Conservation (phyloP, 352 stramenopile genomes). For the Phytophthora cactorum region DNA sequence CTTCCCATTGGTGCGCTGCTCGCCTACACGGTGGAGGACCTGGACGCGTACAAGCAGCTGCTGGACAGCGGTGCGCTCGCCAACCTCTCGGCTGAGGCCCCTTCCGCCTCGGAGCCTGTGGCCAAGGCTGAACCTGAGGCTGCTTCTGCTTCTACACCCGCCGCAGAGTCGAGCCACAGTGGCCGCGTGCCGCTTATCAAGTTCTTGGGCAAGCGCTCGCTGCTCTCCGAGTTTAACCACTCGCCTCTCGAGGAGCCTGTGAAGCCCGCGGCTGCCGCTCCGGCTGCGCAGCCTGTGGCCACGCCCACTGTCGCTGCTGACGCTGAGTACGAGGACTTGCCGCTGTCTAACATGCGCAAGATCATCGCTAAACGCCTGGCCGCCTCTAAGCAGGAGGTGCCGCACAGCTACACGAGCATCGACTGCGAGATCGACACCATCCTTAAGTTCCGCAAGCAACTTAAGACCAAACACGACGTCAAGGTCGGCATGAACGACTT, state of each 20-base stretch:
- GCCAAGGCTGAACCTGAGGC: slow-evolving; percentile 8
- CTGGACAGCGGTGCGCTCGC: slow-evolving; percentile 63
- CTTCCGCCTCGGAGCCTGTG: slow-evolving; percentile 15
- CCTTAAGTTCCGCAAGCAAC: slow-evolving; percentile 91
- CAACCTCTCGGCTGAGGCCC: slow-evolving; percentile 38
- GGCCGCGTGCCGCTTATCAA: slow-evolving; percentile 78
- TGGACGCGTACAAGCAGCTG: slow-evolving; percentile 74
- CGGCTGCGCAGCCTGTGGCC: slow-evolving; percentile 19
- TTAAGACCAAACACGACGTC: slow-evolving; percentile 93
- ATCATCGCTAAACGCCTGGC: slow-evolving; percentile 98
- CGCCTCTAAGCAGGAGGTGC: slow-evolving; percentile 96
- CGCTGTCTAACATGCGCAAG: slow-evolving; percentile 97
- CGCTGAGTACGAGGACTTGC: slow-evolving; percentile 81
- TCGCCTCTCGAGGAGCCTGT: slow-evolving; percentile 32
- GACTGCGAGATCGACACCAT: slow-evolving; percentile 96
- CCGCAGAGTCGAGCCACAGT: slow-evolving; percentile 19
- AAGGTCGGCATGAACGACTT: slow-evolving; percentile 99
- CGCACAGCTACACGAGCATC: slow-evolving; percentile 97
- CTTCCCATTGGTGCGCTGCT: slow-evolving; percentile 94
- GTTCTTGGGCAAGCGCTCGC: slow-evolving; percentile 85
- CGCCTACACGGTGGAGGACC: slow-evolving; percentile 95
- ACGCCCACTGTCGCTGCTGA: slow-evolving; percentile 18
- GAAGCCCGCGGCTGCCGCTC: slow-evolving; percentile 20
- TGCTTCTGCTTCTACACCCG: slow-evolving; percentile 2
- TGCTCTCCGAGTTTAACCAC: slow-evolving; percentile 54